phyloP scores from a whole-genome alignment of 2,329 filamentous ascomycete species.

The Ascochyta lentis region DNA sequence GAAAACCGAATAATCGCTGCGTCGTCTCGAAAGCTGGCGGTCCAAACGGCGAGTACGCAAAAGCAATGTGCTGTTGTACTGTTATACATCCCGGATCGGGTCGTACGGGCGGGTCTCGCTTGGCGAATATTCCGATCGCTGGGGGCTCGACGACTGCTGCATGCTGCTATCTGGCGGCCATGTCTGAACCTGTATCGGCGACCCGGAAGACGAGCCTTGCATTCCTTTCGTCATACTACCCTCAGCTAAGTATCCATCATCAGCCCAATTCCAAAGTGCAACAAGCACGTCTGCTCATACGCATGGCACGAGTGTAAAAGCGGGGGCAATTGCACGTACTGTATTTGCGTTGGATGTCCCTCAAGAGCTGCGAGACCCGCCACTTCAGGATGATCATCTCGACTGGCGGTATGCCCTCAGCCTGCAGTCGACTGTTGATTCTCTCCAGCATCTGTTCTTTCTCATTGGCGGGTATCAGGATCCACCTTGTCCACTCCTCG shows the following conservation, averaged over 20 bases:
- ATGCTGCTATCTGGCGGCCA: constrained; percentile 34
- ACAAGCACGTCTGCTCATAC: constrained; percentile 23
- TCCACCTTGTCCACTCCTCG: constrained; percentile 48
- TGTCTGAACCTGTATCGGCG: constrained; percentile 37
- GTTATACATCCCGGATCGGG: constrained; percentile 46
- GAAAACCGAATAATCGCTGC: constrained; percentile 20
- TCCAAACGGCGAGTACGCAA: constrained; percentile 27
- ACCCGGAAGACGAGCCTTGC: constrained; percentile 34
- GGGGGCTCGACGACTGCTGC: constrained; percentile 40
- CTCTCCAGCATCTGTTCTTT: constrained; percentile 45
- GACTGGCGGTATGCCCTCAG: constrained; percentile 46
- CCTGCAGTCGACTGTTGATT: constrained; percentile 43
- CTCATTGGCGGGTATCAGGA: constrained; percentile 47
- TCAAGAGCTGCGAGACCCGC: constrained; percentile 45
- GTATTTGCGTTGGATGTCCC: constrained; percentile 48
- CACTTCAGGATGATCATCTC: constrained; percentile 50
- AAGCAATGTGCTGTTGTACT: constrained; percentile 5
- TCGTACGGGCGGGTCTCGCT: constrained; percentile 46
- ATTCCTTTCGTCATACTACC: constrained; percentile 46
- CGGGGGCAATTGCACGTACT: constrained; percentile 38
- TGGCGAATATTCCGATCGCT: constrained; percentile 41
- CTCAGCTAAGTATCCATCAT: constrained; percentile 44
- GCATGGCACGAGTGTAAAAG: constrained; percentile 28
- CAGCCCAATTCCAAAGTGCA: constrained; percentile 37
- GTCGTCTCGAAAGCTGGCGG: constrained; percentile 21